Conservation (phyloP, 2,329 filamentous ascomycete species). For the Phialophora verrucosa region DNA sequence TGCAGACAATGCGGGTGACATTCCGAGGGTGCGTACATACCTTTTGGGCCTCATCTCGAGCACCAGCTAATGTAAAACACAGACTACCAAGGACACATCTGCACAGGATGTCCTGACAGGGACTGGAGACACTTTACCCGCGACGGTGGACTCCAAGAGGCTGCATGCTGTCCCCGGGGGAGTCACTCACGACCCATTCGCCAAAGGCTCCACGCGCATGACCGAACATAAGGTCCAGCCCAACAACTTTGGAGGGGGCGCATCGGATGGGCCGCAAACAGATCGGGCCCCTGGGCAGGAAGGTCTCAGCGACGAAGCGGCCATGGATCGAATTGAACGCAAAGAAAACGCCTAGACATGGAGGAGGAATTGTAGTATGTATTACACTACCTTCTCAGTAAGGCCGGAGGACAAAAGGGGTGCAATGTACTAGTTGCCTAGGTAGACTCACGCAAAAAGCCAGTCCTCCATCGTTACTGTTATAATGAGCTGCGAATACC, state of each 20-base stretch:
- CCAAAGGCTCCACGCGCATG: conserved; percentile 47
- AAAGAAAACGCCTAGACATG: conserved; percentile 18
- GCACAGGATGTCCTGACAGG: conserved; percentile 49
- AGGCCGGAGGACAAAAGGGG: background rate
- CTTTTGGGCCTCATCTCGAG: background rate
- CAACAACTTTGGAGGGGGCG: conserved; percentile 48
- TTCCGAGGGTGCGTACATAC: conserved; percentile 46
- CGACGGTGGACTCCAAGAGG: conserved; percentile 49
- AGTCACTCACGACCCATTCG: conserved; percentile 44
- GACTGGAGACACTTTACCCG: conserved; percentile 49
- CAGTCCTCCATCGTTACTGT: no score
- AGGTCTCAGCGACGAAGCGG: conserved; percentile 40
- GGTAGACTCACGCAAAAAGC: no score
- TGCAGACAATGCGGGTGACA: conserved; percentile 56
- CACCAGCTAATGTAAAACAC: conserved; percentile 7
- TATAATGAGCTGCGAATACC: no score
- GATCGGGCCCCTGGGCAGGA: conserved; percentile 43
- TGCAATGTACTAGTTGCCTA: background rate
- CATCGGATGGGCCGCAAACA: conserved; percentile 46
- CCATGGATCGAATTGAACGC: conserved; percentile 34
- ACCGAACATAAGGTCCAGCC: conserved; percentile 49
- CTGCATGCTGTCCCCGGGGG: conserved; percentile 42
- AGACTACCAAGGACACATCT: conserved; percentile 44
- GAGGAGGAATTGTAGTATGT: background rate
- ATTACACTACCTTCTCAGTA: background rate